These are phyloP conservation scores for Talaromyces atroroseus DNA, from an alignment of 2,329 filamentous ascomycete species.

Conservation along the genomic window DNA sequence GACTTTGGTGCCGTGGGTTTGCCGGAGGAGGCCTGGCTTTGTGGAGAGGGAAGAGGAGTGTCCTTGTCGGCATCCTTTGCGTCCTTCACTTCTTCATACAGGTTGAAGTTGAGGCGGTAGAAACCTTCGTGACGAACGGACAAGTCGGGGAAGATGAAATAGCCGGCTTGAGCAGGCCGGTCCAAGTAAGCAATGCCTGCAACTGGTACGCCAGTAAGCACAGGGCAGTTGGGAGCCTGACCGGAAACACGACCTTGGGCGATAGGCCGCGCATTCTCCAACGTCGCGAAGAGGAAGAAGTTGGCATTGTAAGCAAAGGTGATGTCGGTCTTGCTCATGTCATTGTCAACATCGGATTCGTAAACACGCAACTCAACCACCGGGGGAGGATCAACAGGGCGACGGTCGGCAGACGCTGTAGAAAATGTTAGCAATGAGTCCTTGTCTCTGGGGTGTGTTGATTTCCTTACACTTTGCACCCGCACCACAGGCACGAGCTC, in stretches of 20 bases:
- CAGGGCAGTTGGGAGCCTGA: conserved; percentile 64
- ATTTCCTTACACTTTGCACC: conserved; percentile 77
- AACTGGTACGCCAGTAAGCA: conserved; percentile 88
- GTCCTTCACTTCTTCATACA: conserved; percentile 92
- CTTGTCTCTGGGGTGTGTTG: background rate
- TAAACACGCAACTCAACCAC: conserved; percentile 87
- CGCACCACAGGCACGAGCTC: conserved; percentile 88
- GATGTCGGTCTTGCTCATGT: conserved; percentile 60
- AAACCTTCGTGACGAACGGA: conserved; percentile 93
- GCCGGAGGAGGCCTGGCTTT: conserved; percentile 22
- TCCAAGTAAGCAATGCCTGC: conserved; percentile 96
- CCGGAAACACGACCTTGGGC: conserved; percentile 71
- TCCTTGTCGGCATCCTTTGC: conserved; percentile 66
- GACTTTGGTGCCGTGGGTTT: conserved; percentile 42
- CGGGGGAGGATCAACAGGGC: conserved; percentile 89
- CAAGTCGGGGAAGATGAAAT: conserved; percentile 96
- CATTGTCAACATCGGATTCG: conserved; percentile 54
- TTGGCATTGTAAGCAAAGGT: conserved; percentile 94
- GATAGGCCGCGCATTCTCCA: conserved; percentile 79
- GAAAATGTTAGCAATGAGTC: conserved; percentile 7
- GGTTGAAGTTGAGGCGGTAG: conserved; percentile 83
- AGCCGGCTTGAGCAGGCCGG: conserved; percentile 71
- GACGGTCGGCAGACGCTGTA: conserved; percentile 74
- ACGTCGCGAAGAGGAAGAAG: conserved; percentile 92
- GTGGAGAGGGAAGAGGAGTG: conserved; percentile 35